Evolutionary conservation across 768 basidiomycete genomes (phyloP).

Genomic region (Erythrobasidium yunnanense): DNA sequence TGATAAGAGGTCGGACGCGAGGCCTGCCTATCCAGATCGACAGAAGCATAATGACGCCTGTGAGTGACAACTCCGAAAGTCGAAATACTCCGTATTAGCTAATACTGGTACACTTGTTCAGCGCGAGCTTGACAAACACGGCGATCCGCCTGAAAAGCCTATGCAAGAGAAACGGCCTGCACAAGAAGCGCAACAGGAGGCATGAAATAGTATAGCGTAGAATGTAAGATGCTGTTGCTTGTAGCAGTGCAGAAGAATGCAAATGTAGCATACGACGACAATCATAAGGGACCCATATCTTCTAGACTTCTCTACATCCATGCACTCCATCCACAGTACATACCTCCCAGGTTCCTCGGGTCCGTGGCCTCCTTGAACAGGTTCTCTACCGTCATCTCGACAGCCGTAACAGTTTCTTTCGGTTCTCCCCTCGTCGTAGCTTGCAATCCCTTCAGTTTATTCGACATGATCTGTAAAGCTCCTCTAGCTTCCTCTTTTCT

Average conservation of each 20-base stretch:
- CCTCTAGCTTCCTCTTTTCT: conserved; percentile 42
- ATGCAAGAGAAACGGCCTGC: background rate
- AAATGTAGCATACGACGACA: no score
- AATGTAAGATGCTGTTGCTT: no score
- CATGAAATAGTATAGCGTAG: background rate
- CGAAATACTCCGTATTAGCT: background rate
- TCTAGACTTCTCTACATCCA: no score
- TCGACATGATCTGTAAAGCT: conserved; percentile 67
- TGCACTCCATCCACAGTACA: no score
- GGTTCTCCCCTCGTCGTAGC: conserved; percentile 34
- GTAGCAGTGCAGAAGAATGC: no score
- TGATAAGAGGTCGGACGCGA: conserved; percentile 54
- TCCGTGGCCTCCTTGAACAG: conserved; percentile 82
- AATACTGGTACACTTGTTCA: background rate
- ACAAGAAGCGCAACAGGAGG: background rate
- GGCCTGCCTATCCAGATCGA: conserved; percentile 33
- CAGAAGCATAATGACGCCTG: conserved; percentile 20
- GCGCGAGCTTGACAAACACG: conserved; percentile 7
- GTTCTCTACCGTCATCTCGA: conserved; percentile 77
- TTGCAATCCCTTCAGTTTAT: conserved; percentile 54
- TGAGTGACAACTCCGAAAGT: background rate
- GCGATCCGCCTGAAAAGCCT: background rate
- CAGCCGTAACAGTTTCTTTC: conserved; percentile 55
- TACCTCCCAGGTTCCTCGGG: conserved; percentile 55
- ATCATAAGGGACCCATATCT: no score